These are phyloP conservation scores for Penicillium soppii DNA, from an alignment of 495 filamentous ascomycete genomes.

Conservation along the genomic window DNA sequence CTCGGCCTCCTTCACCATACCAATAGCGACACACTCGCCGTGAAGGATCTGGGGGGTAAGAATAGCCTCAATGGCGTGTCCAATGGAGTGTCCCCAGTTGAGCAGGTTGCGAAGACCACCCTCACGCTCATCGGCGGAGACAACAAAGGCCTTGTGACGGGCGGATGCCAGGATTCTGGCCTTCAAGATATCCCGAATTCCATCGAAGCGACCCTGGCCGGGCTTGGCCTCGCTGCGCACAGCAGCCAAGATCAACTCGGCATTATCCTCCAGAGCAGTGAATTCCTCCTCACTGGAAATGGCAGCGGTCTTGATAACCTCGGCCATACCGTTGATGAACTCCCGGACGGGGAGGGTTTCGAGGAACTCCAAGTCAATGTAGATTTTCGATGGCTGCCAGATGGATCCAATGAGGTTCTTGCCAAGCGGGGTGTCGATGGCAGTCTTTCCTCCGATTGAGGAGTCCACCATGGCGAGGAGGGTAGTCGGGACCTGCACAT, in stretches of 20 bases:
- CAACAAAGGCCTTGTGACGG: constrained; percentile 87
- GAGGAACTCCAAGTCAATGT: constrained; percentile 90
- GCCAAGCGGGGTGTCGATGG: constrained; percentile 93
- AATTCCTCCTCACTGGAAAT: constrained; percentile 94
- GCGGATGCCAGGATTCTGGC: constrained; percentile 86
- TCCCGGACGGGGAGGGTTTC: constrained; percentile 88
- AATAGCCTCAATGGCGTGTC: constrained; percentile 94
- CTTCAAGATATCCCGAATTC: constrained; percentile 76
- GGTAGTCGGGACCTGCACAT: constrained; percentile 94
- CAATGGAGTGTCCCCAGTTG: constrained; percentile 98
- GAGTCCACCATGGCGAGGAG: constrained; percentile 97
- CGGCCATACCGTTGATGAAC: constrained; percentile 98
- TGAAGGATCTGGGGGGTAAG: constrained; percentile 94
- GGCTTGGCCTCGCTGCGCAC: constrained; percentile 57
- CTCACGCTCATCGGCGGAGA: constrained; percentile 90
- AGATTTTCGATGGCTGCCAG: constrained; percentile 92
- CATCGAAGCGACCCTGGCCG: constrained; percentile 58
- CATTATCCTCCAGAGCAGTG: constrained; percentile 77
- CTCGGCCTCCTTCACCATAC: constrained; percentile 97
- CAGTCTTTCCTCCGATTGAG: constrained; percentile 96
- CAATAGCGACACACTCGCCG: constrained; percentile 92
- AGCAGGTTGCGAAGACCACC: constrained; percentile 91
- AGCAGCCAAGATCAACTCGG: constrained; percentile 68
- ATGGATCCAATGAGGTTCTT: constrained; percentile 97
- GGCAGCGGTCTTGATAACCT: constrained; percentile 97